Evolutionary conservation across 2,329 filamentous ascomycete genomes (phyloP).

Genomic region (Herpotrichia juniperi): DNA sequence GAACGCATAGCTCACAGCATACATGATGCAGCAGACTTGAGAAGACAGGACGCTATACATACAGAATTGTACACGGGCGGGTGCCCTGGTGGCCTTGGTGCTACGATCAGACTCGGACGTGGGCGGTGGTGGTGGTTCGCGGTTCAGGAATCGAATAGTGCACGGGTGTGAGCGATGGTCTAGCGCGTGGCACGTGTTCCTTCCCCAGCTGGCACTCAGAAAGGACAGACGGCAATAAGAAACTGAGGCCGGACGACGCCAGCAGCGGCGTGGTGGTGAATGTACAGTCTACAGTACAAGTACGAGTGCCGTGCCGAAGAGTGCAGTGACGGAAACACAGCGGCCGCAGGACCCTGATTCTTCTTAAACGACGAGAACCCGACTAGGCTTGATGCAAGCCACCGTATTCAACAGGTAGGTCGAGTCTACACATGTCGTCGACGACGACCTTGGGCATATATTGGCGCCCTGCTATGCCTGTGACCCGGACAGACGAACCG

Average conservation of each 20-base stretch:
- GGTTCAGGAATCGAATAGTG: background rate
- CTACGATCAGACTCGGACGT: constrained; percentile 12
- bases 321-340: constrained; percentile 3
- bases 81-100: constrained; percentile 27
- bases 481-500: background rate
- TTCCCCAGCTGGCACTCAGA: constrained; percentile 5
- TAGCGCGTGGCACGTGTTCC: constrained; percentile 1
- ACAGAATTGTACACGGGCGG: constrained; percentile 36
- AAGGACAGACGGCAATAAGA: constrained; percentile 18
- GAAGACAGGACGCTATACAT: constrained; percentile 20
- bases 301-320: constrained; percentile 11
- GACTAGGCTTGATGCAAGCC: constrained; percentile 16
- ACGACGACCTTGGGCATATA: constrained; percentile 2
- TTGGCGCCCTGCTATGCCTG: constrained; percentile 1
- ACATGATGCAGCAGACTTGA: constrained; percentile 2
- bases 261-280: constrained; percentile 3
- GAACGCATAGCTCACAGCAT: constrained; percentile 4
- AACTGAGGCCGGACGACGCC: constrained; percentile 5
- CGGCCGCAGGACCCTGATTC: constrained; percentile 8
- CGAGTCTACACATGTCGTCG: constrained; percentile 9
- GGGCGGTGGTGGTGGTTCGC: background rate
- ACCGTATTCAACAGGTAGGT: constrained; percentile 11
- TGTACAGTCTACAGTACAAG: constrained; percentile 11
- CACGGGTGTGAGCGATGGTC: background rate
- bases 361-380: constrained; percentile 15